Evolutionary conservation across 805 yeast genomes (phyloP), one percentile per base, ranked within the genome.

Genomic region (Suhomyces canberraensis): DNA sequence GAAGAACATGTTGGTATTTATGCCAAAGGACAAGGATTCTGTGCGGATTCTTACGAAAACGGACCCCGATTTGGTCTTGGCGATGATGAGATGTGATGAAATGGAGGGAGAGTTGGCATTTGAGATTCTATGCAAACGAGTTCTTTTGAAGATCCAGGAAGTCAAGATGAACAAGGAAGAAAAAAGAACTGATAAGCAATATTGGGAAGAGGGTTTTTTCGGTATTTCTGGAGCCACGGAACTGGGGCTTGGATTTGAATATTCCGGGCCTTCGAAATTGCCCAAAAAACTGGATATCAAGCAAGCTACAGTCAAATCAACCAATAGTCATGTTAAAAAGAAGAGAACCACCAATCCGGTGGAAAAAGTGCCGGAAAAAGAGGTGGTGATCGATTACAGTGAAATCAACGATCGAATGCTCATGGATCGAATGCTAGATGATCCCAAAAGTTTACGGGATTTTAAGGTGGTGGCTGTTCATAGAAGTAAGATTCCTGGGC

Each of bases 51-150:
- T 40, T n/a, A 34, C 33, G 13, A 28, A n/a, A 9, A 13, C 22
- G 8, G 39, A 38, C 18, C 25, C 40, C 1, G 33, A 28, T 2
- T 6, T 40, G 15, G 32, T 44, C 3, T 17, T 40, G 18, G 33
- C 44, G 8, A 35, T 41, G 22, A 35, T 45, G 48, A 20, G 36
- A 22, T 24, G 39, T 15, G 46, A 41, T 26, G 46, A 39, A 31
- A 29, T 33, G 36, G 48, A 45, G 29, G 48, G 48, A 9, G 33
- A 32, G 20, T 18, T 39, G 20, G 48, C 44, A 14, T 45, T 45
- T 31, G 42, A 37, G 34, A 39, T 45, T 17, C 16, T 37, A 31
- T 35, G 46, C 42, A 45, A 45, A 39, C 29, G 41, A 13, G 29
- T 45, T 13, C 35, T 45, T 25, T 29, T 45, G 31, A 41, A 41